Evolutionary conservation across 495 filamentous ascomycete species (phyloP), one percentile per base, ranked within the genome.

Genomic region (Aspergillus indologenus): DNA sequence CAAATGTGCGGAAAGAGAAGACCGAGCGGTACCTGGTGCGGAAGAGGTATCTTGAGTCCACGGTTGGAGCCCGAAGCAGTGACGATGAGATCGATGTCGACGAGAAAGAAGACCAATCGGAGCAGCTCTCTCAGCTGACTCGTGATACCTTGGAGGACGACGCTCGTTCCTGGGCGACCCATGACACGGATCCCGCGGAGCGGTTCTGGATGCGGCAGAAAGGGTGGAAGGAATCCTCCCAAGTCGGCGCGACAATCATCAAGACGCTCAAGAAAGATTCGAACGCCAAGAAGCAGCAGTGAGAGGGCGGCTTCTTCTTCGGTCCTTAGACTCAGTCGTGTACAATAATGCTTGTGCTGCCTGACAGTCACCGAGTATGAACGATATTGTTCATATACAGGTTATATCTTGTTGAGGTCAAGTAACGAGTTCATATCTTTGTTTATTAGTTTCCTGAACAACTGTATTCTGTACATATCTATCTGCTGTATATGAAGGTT

Each of bases 1-100:
- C 91, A 0, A 92, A 92, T 18, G 73, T 92, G 44, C 85, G 89
- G 63, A 90, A 91, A 70, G 91, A 94, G 72, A 82, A 87, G 5
- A 78, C 83, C 0, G 89, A 94, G 67, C 76, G 88, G 21, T 96
- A 87, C 64, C 61, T 83, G 42, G 79, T 93, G 65, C 84, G 90
- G 29, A 90, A 89, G 74, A 79, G 83, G 59, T 83, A 88, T 49
- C 76, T 93, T 5, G 83, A 90, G 52, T 68, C 75, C 0, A 75
- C 71, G 1, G 34, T 71, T 3, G 59, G 60, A 6, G 67, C 64
- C 2, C 69, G 76, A 26, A 65, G 59, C 1, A 75, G 78, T 40
- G 71, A 72, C 12, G 64, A 61, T 19, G 57, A 63, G 2, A 49
- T 55, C 3, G 64, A 68, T 0, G 59, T 67, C 3, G 57, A 61